Percentiles rank a stretch among this genome's conserved stretches.
These are phyloP conservation scores for Leptographium procerum DNA, from an alignment of 2,329 filamentous ascomycete genomes.

Conservation along the genomic window DNA sequence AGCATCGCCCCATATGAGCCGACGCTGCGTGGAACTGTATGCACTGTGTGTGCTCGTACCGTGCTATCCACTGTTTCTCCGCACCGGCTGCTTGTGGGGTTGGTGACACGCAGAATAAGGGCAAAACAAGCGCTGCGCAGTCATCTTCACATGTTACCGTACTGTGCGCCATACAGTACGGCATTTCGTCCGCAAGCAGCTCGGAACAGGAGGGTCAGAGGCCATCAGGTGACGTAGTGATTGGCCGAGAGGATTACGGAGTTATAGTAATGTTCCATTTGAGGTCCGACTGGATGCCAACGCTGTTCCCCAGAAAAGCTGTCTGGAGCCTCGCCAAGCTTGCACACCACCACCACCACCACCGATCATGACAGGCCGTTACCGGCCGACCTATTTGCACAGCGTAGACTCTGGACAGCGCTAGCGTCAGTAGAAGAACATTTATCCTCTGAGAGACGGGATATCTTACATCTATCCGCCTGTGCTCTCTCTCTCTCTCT, in stretches of 20 bases:
- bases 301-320: neutral
- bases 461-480: neutral
- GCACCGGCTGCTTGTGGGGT: neutral
- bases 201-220: too few species aligned
- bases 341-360: too few species aligned
- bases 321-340: too few species aligned
- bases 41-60: neutral
- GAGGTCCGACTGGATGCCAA: too few species aligned
- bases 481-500: neutral
- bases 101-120: neutral
- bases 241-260: too few species aligned
- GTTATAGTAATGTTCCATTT: too few species aligned
- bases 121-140: neutral
- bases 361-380: neutral
- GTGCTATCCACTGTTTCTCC: neutral
- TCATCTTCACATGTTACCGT: neutral
- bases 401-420: neutral
- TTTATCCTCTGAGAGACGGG: too few species aligned
- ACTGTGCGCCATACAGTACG: neutral
- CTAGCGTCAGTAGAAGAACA: neutral
- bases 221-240: neutral
- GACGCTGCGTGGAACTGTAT: neutral
- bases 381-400: too few species aligned
- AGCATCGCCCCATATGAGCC: neutral
- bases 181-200: neutral